Conservation (phyloP, 2,329 filamentous ascomycete genomes). For the Fusarium sp. region DNA sequence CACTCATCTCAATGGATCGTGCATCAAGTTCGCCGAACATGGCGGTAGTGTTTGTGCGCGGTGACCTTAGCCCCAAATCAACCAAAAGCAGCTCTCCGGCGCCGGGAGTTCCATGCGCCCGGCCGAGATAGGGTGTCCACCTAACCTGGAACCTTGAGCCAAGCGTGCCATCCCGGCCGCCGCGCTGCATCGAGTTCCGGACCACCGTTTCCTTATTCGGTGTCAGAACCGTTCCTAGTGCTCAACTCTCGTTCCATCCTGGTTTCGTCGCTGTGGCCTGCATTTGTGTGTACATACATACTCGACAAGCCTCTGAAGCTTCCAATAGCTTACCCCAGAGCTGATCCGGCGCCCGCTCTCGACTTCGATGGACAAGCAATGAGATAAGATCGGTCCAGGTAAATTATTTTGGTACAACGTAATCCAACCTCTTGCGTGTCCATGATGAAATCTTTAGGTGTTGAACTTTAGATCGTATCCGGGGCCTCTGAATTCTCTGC, state of each 20-base stretch:
- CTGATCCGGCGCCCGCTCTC: constrained; percentile 16
- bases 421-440: constrained; percentile 19
- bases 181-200: constrained; percentile 37
- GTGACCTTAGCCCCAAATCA: constrained; percentile 11
- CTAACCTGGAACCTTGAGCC: constrained; percentile 18
- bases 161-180: constrained; percentile 36
- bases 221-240: constrained; percentile 36
- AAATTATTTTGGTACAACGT: constrained; percentile 1
- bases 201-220: constrained; percentile 37
- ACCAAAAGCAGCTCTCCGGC: constrained; percentile 19
- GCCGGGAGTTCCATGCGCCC: constrained; percentile 27
- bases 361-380: constrained; percentile 13
- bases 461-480: not conserved
- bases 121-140: constrained; percentile 34
- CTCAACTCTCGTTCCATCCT: constrained; percentile 30
- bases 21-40: constrained; percentile 27
- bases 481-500: not conserved
- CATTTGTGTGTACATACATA: not conserved
- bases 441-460: constrained; percentile 52
- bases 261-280: constrained; percentile 33
- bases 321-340: constrained; percentile 28
- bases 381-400: constrained; percentile 36
- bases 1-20: constrained; percentile 4
- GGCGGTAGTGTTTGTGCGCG: constrained; percentile 22
- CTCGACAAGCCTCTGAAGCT: constrained; percentile 28